phyloP scores from a whole-genome alignment of 768 basidiomycete species.

The Phanerochaete sordida region DNA sequence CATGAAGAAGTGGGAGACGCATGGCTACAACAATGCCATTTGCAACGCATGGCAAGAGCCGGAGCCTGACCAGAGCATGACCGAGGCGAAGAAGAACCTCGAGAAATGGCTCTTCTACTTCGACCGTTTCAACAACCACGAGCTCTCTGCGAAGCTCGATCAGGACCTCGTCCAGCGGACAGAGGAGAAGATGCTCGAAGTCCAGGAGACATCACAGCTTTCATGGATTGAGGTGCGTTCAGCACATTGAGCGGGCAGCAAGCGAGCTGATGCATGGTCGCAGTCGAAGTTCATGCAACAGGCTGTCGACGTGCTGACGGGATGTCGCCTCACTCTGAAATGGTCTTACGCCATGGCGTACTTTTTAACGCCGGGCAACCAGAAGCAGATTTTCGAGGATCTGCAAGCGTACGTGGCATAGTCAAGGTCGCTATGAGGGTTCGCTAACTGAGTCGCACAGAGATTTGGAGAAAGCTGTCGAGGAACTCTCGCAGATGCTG shows the following conservation, averaged over 20 bases:
- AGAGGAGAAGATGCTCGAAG: constrained; percentile 99
- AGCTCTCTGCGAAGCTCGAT: constrained; percentile 94
- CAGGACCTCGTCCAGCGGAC: constrained; percentile 88
- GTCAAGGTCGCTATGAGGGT: neutral
- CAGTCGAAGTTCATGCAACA: constrained; percentile 85
- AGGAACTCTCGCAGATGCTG: constrained; percentile 87
- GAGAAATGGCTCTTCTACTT: constrained; percentile 60
- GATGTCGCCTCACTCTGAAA: constrained; percentile 91
- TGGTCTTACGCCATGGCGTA: constrained; percentile 99
- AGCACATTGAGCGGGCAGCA: neutral
- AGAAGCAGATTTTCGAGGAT: constrained; percentile 95
- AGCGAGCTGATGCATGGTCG: neutral
- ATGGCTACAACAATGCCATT: constrained; percentile 28
- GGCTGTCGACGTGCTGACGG: constrained; percentile 87
- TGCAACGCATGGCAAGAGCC: constrained; percentile 53
- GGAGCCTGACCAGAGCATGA: constrained; percentile 52
- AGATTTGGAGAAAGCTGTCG: constrained; percentile 92
- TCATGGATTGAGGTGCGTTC: constrained; percentile 93
- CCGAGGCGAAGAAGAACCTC: constrained; percentile 37
- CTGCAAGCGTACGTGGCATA: constrained; percentile 73
- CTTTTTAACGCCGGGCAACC: constrained; percentile 84
- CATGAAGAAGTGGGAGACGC: constrained; percentile 55
- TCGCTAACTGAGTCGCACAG: constrained; percentile 32
- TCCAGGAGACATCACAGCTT: constrained; percentile 86
- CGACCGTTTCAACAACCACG: constrained; percentile 99